These are phyloP conservation scores for Trypanosoma vivax DNA, from an alignment of 208 protist genomes.

Conservation along the genomic window DNA sequence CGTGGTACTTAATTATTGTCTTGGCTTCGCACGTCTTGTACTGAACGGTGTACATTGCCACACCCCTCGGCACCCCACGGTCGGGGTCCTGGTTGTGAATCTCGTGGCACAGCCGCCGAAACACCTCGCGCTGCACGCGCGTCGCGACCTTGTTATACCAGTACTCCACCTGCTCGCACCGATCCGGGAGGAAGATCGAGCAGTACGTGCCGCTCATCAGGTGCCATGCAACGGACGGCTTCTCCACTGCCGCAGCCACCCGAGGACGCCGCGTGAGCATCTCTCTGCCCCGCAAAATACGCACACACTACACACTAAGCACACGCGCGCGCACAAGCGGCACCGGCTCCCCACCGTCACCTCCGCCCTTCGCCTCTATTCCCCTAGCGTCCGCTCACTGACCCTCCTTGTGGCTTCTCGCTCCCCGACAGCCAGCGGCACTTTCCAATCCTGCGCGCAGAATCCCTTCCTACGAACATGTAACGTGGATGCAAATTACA, in stretches of 20 bases:
- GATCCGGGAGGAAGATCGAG: conserved; percentile 39
- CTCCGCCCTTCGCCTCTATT: no score
- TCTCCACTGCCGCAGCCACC: conserved; percentile 32
- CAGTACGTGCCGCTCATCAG: conserved; percentile 79
- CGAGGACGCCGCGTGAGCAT: conserved; percentile 80
- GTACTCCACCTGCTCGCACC: conserved; percentile 55
- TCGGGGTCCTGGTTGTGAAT: conserved; percentile 54
- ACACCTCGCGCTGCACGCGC: conserved; percentile 54
- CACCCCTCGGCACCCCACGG: conserved; percentile 24
- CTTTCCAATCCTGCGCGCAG: no score
- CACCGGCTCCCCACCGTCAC: no score
- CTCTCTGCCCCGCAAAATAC: background rate
- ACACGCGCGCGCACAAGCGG: background rate
- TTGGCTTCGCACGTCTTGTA: conserved; percentile 42
- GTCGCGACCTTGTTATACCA: conserved; percentile 87
- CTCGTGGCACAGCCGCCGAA: conserved; percentile 69
- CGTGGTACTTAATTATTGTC: conserved; percentile 65
- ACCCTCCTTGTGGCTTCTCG: no score
- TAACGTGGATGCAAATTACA: no score
- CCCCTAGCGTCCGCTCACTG: no score
- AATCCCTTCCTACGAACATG: no score
- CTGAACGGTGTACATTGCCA: conserved; percentile 22
- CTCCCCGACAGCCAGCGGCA: no score
- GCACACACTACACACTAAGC: background rate
- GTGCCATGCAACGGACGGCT: conserved; percentile 64